A percentile compares a stretch with the other conserved stretches of the same genome.
phyloP scores from a whole-genome alignment of 495 filamentous ascomycete species.

The Aspergillus affinis region DNA sequence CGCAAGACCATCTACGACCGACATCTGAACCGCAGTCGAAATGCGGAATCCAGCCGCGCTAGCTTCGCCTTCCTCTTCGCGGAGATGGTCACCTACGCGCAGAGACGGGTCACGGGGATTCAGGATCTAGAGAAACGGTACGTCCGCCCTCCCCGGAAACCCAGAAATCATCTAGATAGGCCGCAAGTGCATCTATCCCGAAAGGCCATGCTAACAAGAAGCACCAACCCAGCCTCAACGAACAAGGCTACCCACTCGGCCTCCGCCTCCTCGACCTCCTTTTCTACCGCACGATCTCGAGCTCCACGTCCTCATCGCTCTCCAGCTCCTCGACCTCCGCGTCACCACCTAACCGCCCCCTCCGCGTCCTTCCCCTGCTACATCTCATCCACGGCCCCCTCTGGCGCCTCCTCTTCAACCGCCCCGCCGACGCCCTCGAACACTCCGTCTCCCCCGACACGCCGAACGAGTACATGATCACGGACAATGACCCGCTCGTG shows the following conservation, averaged over 20 bases:
- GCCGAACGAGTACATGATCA: slow-evolving; percentile 96
- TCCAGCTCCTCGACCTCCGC: slow-evolving; percentile 71
- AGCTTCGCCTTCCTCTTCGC: slow-evolving; percentile 95
- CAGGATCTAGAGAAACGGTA: slow-evolving; percentile 91
- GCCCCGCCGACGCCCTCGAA: slow-evolving; percentile 88
- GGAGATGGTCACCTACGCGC: slow-evolving; percentile 96
- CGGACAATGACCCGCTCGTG: slow-evolving; percentile 93
- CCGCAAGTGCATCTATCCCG: no score
- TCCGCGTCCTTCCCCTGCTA: slow-evolving; percentile 85
- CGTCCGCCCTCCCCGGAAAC: slow-evolving; percentile 11
- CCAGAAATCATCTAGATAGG: no score
- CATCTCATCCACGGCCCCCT: slow-evolving; percentile 90
- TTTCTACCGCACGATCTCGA: slow-evolving; percentile 60
- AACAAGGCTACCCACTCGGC: slow-evolving; percentile 92
- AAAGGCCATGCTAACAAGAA: background rate
- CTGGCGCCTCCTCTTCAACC: slow-evolving; percentile 89
- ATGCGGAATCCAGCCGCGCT: slow-evolving; percentile 82
- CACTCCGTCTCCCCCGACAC: slow-evolving; percentile 76
- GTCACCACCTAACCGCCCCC: slow-evolving; percentile 70
- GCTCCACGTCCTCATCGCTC: slow-evolving; percentile 75
- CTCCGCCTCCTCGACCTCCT: slow-evolving; percentile 93
- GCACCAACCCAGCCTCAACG: slow-evolving; percentile 69
- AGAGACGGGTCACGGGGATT: slow-evolving; percentile 84
- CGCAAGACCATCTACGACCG: slow-evolving; percentile 98
- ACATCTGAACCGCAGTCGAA: slow-evolving; percentile 83